These are phyloP conservation scores for Aphanomyces cochlioides DNA, from an alignment of 352 stramenopile species.

Conservation along the genomic window DNA sequence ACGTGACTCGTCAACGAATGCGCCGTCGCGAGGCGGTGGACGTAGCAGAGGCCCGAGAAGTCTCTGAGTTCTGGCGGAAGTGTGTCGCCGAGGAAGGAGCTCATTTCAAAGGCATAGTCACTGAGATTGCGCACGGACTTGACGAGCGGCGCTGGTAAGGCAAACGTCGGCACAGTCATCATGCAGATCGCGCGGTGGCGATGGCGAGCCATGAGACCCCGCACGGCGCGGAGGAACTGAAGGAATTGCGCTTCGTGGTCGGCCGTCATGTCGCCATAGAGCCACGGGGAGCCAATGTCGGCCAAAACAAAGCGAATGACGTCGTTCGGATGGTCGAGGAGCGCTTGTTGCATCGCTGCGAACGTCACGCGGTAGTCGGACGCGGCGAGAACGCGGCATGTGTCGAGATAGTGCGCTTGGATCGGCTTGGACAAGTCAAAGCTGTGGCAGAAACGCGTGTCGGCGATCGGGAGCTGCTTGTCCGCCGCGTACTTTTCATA, in stretches of 20 bases:
- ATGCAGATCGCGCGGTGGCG: slow-evolving; percentile 22
- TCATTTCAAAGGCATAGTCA: slow-evolving; percentile 59
- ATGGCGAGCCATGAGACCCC: slow-evolving; percentile 17
- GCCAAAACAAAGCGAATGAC: slow-evolving; percentile 23
- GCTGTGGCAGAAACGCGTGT: slow-evolving; percentile 62
- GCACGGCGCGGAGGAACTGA: slow-evolving; percentile 21
- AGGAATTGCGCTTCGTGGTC: not conserved
- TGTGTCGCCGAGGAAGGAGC: slow-evolving; percentile 56
- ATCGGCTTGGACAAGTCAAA: slow-evolving; percentile 66
- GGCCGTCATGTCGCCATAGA: slow-evolving; percentile 11
- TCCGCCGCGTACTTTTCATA: slow-evolving; percentile 57
- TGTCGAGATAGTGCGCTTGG: slow-evolving; percentile 29
- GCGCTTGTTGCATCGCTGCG: not conserved
- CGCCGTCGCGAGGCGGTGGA: slow-evolving; percentile 56
- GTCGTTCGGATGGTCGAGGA: not conserved
- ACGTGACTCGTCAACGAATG: slow-evolving; percentile 55
- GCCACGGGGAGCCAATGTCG: slow-evolving; percentile 14
- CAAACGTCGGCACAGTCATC: slow-evolving; percentile 21
- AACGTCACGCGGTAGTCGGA: slow-evolving; percentile 11
- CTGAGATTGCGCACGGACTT: slow-evolving; percentile 2
- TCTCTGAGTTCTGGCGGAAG: slow-evolving; percentile 53
- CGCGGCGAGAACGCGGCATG: not conserved
- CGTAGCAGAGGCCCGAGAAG: slow-evolving; percentile 53
- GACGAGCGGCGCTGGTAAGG: not conserved
- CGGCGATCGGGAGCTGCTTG: not conserved